Conservation (phyloP, 2,329 filamentous ascomycete species). For the Sclerotinia borealis region DNA sequence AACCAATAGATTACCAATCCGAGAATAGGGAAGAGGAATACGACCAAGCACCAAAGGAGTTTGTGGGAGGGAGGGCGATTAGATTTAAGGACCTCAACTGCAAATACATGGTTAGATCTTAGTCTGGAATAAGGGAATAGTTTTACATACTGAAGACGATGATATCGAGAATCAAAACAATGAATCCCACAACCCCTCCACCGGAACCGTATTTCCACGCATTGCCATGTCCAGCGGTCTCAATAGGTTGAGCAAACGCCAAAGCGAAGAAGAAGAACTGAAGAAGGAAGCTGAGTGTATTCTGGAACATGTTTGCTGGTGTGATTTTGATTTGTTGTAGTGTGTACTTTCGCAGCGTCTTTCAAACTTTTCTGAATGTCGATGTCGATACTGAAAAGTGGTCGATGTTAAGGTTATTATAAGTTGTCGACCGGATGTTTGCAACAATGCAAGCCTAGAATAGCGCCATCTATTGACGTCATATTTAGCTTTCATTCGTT, state of each 20-base stretch:
- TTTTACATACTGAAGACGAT: slow-evolving; percentile 52
- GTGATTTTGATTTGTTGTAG: background rate
- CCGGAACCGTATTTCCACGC: slow-evolving; percentile 55
- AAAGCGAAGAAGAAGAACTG: slow-evolving; percentile 47
- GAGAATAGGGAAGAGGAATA: slow-evolving; percentile 59
- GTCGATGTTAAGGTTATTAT: background rate
- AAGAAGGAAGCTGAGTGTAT: slow-evolving; percentile 38
- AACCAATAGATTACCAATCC: slow-evolving; percentile 58
- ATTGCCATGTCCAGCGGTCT: slow-evolving; percentile 36
- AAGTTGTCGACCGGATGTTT: background rate
- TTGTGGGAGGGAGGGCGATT: slow-evolving; percentile 52
- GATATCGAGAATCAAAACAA: slow-evolving; percentile 56
- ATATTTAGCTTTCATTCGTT: background rate
- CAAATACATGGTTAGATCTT: slow-evolving; percentile 5
- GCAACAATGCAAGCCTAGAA: background rate
- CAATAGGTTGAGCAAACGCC: slow-evolving; percentile 38
- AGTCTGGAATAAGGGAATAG: background rate
- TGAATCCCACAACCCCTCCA: slow-evolving; percentile 55
- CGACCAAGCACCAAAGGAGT: slow-evolving; percentile 55
- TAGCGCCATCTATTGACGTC: background rate
- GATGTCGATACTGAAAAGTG: background rate
- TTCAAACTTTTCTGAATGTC: background rate
- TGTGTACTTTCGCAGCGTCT: background rate
- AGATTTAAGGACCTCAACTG: slow-evolving; percentile 60
- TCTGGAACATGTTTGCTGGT: slow-evolving; percentile 14